Base-by-base conservation (phyloP, 306 rosid genomes). In the Abrus pulchellus region DNA sequence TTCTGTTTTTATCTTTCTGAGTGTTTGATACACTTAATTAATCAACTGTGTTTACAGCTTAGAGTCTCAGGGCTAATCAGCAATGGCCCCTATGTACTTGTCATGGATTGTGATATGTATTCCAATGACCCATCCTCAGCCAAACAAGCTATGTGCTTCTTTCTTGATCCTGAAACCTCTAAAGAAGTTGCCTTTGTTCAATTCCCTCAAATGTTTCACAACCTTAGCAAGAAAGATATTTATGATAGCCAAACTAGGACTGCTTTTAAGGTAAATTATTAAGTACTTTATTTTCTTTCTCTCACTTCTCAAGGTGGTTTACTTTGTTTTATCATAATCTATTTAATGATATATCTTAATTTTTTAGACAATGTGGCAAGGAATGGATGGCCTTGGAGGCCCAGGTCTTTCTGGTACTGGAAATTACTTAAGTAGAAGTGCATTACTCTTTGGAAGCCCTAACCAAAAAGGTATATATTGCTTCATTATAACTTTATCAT, bases 81-180 rank as follows among this genome's bases (percentile, higher is more conserved):
- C 44, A 92, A 92, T 64, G 85, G 86, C 0, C 88, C 92, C 0
- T 86, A 81, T 82, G 68, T 92, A 1, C 86, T 92, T 27, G 86
- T 50, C 3, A 72, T 92, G 41, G 97, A 92, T 55, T 90, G 93
- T 71, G 94, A 92, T 72, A 92, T 90, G 97, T 80, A 76, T 57
- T 87, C 89, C 87, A 87, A 90, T 12, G 92, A 90, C 20, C 90
- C 97, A 59, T 79, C 90, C 34, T 90, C 93, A 4, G 92, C 88
- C 29, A 78, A 84, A 44, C 91, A 87, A 87, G 97, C 97, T 8
- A 83, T 88, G 92, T 92, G 94, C 56, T 87, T 92, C 87, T 91
- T 80, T 14, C 97, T 92, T 75, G 91, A 89, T 76, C 84, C 86
- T 5, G 57, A 87, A 28, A 11, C 83, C 5, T 80, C 83, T 54